Evolutionary conservation across 129 eudicot species (phyloP).

Genomic region (Artemisia tridentata): DNA sequence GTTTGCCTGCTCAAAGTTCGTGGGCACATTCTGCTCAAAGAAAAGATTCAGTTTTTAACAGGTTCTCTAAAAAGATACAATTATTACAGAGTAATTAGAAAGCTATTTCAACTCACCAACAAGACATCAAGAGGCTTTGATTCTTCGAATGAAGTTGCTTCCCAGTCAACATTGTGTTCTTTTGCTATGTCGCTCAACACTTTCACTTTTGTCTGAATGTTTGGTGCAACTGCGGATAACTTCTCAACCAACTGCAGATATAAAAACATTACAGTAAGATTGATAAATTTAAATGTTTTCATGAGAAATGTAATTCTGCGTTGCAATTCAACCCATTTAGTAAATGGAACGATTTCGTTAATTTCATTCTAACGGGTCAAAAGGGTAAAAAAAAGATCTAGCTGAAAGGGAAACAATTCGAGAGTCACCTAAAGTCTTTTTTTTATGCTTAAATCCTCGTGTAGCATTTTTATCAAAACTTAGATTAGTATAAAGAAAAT

Average conservation of each 20-base stretch:
- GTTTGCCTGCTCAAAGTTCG: constrained; percentile 43
- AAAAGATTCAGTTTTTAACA: constrained; percentile 1
- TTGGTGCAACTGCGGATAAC: constrained; percentile 84
- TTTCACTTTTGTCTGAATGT: constrained; percentile 64
- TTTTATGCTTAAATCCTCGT: too few species aligned
- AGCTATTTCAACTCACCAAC: constrained; percentile 48
- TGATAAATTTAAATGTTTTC: background rate
- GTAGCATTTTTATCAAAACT: too few species aligned
- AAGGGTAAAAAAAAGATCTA: background rate
- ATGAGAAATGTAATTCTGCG: too few species aligned
- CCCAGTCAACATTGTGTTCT: constrained; percentile 82
- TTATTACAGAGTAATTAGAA: constrained; percentile 12
- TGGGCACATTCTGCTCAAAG: constrained; percentile 59
- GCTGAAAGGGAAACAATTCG: background rate
- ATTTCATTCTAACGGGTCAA: background rate
- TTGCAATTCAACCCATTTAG: too few species aligned
- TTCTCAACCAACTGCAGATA: constrained; percentile 81
- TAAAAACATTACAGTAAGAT: constrained; percentile 3
- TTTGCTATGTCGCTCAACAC: constrained; percentile 67
- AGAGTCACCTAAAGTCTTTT: too few species aligned
- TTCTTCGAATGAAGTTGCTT: constrained; percentile 58
- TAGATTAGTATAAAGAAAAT: too few species aligned
- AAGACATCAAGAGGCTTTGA: constrained; percentile 51
- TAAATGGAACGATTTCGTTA: background rate
- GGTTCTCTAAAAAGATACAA: background rate